Percentiles rank a stretch among this genome's conserved stretches.
These are phyloP conservation scores for Colletotrichum sp. DNA, from an alignment of 2,329 filamentous ascomycete species.

Conservation along the genomic window DNA sequence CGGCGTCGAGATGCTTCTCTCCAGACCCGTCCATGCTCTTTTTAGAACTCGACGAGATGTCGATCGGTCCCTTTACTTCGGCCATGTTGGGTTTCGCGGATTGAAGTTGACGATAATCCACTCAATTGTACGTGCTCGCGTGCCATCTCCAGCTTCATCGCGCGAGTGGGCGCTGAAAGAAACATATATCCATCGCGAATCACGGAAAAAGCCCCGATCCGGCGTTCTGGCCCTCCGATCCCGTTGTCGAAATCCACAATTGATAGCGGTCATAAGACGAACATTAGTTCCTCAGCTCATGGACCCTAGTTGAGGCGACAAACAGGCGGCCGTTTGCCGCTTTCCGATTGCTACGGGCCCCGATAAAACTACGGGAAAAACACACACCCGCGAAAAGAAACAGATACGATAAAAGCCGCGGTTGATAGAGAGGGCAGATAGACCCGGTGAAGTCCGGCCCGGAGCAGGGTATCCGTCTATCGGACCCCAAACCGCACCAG, in stretches of 20 bases:
- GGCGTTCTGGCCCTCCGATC: not conserved
- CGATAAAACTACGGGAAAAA: not conserved
- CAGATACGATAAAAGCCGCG: not conserved
- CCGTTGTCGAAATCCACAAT: constrained; percentile 4
- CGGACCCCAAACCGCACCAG: not conserved
- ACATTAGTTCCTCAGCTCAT: not conserved
- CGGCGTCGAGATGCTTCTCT: constrained; percentile 30
- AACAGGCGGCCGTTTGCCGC: not conserved
- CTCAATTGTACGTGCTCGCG: not conserved
- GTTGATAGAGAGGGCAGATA: not conserved
- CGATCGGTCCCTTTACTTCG: not conserved
- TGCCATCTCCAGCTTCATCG: not conserved
- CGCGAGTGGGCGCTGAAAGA: not conserved
- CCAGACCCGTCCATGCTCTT: constrained; percentile 6
- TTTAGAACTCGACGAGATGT: constrained; percentile 10
- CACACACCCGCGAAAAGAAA: not conserved
- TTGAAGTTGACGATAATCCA: not conserved
- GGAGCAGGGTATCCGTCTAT: not conserved
- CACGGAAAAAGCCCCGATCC: not conserved
- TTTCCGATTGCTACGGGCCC: not conserved
- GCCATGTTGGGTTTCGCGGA: not conserved
- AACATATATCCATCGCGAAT: constrained; percentile 9
- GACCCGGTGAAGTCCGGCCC: constrained; percentile 15
- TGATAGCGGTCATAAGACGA: constrained; percentile 11
- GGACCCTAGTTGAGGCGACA: not conserved